Base-by-base conservation (phyloP, 371 early-diverging fungal genomes). In the Blastocladiella emersonii region DNA sequence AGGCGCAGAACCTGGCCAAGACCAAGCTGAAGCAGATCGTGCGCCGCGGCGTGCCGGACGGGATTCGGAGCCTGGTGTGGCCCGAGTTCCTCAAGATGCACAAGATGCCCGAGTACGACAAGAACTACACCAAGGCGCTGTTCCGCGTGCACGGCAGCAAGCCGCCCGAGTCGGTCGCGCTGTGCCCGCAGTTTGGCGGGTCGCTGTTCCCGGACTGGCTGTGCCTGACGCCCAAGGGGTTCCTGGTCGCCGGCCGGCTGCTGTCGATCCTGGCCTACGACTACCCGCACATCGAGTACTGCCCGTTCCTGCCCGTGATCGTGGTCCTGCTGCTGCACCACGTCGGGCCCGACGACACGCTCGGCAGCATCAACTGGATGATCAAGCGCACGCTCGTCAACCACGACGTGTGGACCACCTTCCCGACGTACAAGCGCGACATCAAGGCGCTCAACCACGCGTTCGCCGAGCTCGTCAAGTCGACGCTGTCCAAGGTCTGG, bases 241-340 rank as follows among this genome's bases (percentile, higher is more conserved):
- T 21, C 5, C 23, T 61, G 0, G 35, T 68, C 19, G 69, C 65
- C 19, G 67, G 69, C 17, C 69, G 72, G 61, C 43, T 76, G 34
- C 66, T 74, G 15, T 72, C 73, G 55, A 68, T 74, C 44, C 37
- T 76, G 1, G 61, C 68, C 32, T 66, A 74, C 62, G 76, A 76
- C 59, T 72, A 65, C 56, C 76, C 76, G 49, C 65, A 66, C 23
- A 64, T 76, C 8, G 76, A 76, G 51, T 76, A 62, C 64, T 72
- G 73, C 56, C 76, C 76, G 39, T 70, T 72, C 53, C 49, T 76
- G 2, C 66, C 74, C 17, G 57, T 72, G 17, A 30, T 72, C 36
- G 63, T 66, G 0, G 63, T 55, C 4, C 64, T 76, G 12, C 62
- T 76, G 3, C 67, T 68, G 34, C 76, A 76, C 56, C 73, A 72